These are phyloP conservation scores for Globisporangium spiculum DNA, from an alignment of 352 stramenopile species.

Conservation along the genomic window DNA sequence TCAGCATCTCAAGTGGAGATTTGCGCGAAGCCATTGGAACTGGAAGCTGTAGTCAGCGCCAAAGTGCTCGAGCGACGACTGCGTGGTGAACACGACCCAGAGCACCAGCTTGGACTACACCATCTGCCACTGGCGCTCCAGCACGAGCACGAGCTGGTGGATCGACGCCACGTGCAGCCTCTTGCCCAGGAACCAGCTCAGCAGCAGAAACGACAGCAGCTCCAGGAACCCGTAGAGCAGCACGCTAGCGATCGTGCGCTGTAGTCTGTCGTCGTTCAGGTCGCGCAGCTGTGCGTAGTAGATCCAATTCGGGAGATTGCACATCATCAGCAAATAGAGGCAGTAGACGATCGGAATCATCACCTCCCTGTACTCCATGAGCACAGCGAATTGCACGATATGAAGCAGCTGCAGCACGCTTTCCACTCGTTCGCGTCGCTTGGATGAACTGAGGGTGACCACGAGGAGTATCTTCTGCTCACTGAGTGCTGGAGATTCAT, in stretches of 20 bases:
- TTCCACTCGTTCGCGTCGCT: background rate
- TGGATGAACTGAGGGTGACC: background rate
- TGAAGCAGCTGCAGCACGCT: slow-evolving; percentile 12
- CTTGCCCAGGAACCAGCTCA: slow-evolving; percentile 20
- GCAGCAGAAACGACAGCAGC: slow-evolving; percentile 28
- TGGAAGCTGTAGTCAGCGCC: slow-evolving; percentile 18
- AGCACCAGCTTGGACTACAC: slow-evolving; percentile 33
- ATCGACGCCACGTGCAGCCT: slow-evolving; percentile 21
- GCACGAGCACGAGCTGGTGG: slow-evolving; percentile 29
- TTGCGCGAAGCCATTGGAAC: background rate
- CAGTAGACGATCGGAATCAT: slow-evolving; percentile 18
- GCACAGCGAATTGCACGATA: slow-evolving; percentile 11
- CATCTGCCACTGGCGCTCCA: slow-evolving; percentile 27
- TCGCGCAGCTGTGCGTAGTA: slow-evolving; percentile 28
- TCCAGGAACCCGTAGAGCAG: slow-evolving; percentile 32
- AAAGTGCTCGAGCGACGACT: slow-evolving; percentile 29
- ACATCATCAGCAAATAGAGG: slow-evolving; percentile 12
- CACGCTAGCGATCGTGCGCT: slow-evolving; percentile 17
- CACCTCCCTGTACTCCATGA: slow-evolving; percentile 18
- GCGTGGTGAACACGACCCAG: slow-evolving; percentile 34
- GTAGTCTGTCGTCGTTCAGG: slow-evolving; percentile 12
- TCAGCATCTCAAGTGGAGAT: background rate
- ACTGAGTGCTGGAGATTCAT: background rate
- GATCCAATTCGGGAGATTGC: slow-evolving; percentile 21
- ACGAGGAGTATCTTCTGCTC: background rate